A percentile compares a stretch with the other conserved stretches of the same genome.
Evolutionary conservation across 108 stramenopile species (phyloP).

Genomic region (Discostella stelligeroides): DNA sequence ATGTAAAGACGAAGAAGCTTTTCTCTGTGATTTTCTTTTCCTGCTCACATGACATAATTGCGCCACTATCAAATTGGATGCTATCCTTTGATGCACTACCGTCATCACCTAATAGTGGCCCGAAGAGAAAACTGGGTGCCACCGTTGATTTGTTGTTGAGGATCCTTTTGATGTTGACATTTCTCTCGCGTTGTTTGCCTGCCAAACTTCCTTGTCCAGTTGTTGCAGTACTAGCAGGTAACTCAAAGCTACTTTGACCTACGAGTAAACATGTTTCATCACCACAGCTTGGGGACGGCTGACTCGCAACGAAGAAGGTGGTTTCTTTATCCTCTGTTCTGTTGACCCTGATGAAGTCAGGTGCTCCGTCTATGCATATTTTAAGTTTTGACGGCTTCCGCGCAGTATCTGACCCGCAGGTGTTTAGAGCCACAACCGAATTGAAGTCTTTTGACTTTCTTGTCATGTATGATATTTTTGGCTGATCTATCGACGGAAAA

Average conservation of each 20-base stretch:
- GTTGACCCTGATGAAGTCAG: not conserved
- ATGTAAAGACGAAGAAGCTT: no score
- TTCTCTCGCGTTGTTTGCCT: not conserved
- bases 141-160: not conserved
- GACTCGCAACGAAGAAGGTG: not conserved
- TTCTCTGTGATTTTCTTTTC: no score
- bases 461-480: not conserved
- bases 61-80: no score
- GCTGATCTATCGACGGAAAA: no score
- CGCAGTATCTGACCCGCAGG: not conserved
- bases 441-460: not conserved
- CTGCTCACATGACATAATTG: no score
- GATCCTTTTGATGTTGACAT: not conserved
- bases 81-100: no score
- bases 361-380: conserved; percentile 1
- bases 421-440: not conserved
- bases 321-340: not conserved
- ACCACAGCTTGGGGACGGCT: conserved; percentile 2
- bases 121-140: no score
- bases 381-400: not conserved
- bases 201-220: not conserved
- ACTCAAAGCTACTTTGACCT: not conserved
- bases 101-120: no score
- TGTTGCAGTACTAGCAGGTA: no score
- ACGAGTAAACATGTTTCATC: conserved; percentile 4